phyloP scores from a whole-genome alignment of 2,329 filamentous ascomycete species.

The Ceratocystis eucalypticola region DNA sequence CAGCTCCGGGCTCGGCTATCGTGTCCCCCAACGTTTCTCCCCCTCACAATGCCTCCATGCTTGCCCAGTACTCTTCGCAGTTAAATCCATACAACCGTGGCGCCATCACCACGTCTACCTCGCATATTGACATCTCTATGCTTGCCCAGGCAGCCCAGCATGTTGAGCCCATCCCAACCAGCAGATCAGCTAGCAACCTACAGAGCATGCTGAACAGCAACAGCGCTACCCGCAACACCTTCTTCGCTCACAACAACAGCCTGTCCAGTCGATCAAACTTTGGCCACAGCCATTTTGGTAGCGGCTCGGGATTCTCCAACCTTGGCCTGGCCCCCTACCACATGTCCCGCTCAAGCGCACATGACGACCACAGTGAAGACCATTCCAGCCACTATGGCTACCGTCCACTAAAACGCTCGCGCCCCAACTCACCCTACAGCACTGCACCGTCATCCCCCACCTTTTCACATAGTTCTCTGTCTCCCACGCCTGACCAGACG shows the following conservation, averaged over 20 bases:
- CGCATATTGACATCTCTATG: slow-evolving; percentile 42
- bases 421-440: slow-evolving; percentile 87
- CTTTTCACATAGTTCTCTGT: slow-evolving; percentile 89
- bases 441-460: slow-evolving; percentile 92
- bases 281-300: slow-evolving; percentile 41
- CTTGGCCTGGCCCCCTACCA: slow-evolving; percentile 69
- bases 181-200: slow-evolving; percentile 28
- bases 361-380: slow-evolving; percentile 63
- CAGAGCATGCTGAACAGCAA: slow-evolving; percentile 26
- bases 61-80: slow-evolving; percentile 30
- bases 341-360: slow-evolving; percentile 80
- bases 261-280: slow-evolving; percentile 23
- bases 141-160: slow-evolving; percentile 48
- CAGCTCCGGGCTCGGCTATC: slow-evolving; percentile 72
- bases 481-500: slow-evolving; percentile 94
- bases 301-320: slow-evolving; percentile 40
- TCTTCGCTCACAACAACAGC: slow-evolving; percentile 17
- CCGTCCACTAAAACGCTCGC: slow-evolving; percentile 70
- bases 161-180: slow-evolving; percentile 31
- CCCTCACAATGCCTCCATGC: slow-evolving; percentile 74
- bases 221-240: slow-evolving; percentile 18
- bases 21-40: slow-evolving; percentile 94
- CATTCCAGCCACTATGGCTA: slow-evolving; percentile 58
- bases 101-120: slow-evolving; percentile 29
- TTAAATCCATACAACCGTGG: slow-evolving; percentile 34